Base-by-base conservation (phyloP, 306 rosid species). In the Cercis canadensis region DNA sequence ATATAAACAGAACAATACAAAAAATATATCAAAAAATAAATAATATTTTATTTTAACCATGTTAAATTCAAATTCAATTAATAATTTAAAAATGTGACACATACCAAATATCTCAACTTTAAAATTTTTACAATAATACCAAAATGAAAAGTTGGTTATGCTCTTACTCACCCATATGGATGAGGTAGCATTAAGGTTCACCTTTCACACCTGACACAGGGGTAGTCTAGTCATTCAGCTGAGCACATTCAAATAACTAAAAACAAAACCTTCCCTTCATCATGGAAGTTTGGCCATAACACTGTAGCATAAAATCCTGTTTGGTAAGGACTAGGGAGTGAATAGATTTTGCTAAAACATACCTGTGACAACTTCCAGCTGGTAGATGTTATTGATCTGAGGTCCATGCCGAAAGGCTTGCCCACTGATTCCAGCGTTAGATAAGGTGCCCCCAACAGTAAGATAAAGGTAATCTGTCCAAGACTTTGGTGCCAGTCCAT, bases 391-490 rank as follows among this genome's bases (percentile, higher is more conserved):
- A 70, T 83, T 75, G 83, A 95, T 91, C 76, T 95, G 99, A 58
- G 99, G 99, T 75, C 99, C 99, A 73, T 91, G 97, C 69, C 57
- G 76, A 78, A 95, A 95, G 45, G 99, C 96, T 77, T 95, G 97
- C 4, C 99, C 99, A 31, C 99, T 95, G 36, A 95, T 86, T 47
- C 99, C 97, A 46, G 97, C 99, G 65, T 89, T 84, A 33, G 99
- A 95, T 47, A 94, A 86, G 67, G 99, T 94, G 11, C 99, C 99
- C 3, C 99, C 99, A 60, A 89, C 99, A 32, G 92, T 91, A 29
- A 95, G 97, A 49, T 87, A 87, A 78, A 95, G 92, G 57, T 95
- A 95, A 82, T 95, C 99, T 8, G 99, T 95, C 99, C 99, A 95
- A 47, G 97, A 95, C 54, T 91, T 95, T 7, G 99, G 99, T 43